These are phyloP conservation scores for Xylaria cubensis DNA, from an alignment of 495 filamentous ascomycete genomes.

Conservation along the genomic window DNA sequence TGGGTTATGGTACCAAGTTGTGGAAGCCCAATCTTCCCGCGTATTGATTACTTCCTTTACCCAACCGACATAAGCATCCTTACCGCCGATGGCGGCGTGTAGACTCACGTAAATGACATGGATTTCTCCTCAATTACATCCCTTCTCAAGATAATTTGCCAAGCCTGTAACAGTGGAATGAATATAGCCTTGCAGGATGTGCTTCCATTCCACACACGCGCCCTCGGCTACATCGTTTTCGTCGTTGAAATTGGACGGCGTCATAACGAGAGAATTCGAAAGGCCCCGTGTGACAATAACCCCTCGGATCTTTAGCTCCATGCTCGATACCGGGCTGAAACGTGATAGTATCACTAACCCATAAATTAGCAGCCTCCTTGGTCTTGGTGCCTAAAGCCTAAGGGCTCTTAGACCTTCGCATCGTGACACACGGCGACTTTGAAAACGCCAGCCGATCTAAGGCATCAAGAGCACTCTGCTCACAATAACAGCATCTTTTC, in stretches of 20 bases:
- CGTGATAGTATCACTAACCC: too few relatives aligned
- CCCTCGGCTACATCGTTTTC: neutral
- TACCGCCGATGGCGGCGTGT: constrained; percentile 20
- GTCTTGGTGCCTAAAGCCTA: constrained; percentile 9
- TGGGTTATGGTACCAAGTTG: constrained; percentile 11
- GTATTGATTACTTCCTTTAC: neutral
- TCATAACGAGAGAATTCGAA: neutral
- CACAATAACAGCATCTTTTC: neutral
- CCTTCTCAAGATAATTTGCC: neutral
- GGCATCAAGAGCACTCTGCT: neutral
- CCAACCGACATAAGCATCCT: constrained; percentile 1
- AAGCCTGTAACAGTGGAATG: neutral
- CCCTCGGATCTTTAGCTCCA: neutral
- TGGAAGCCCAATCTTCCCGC: constrained; percentile 24
- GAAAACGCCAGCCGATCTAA: neutral
- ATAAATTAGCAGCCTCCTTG: neutral
- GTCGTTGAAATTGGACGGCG: neutral
- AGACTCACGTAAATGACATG: neutral
- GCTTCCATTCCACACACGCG: neutral
- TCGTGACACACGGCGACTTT: neutral
- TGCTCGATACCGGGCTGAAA: neutral
- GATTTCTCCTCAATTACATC: neutral
- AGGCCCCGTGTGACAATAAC: neutral
- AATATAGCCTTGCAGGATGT: neutral
- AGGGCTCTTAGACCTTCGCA: neutral